Evolutionary conservation across 176 grass and related monocot genomes (phyloP).

Genomic region (Juncus effusus): DNA sequence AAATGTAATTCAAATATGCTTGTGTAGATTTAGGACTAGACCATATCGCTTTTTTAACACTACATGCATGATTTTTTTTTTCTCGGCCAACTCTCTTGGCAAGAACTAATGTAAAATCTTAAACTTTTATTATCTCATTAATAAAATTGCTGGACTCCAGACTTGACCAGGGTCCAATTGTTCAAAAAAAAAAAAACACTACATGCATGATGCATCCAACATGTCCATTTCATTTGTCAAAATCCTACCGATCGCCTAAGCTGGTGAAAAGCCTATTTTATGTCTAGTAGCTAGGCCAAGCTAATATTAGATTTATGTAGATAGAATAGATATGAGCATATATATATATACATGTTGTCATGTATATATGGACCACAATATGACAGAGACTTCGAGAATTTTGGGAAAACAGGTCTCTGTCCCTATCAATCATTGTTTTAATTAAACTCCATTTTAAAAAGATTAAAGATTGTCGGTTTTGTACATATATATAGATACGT

Average conservation of each 20-base stretch:
- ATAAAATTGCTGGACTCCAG: too few species aligned
- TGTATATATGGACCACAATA: background rate
- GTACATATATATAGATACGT: too few species aligned
- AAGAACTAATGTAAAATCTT: too few species aligned
- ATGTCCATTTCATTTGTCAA: conserved; percentile 14
- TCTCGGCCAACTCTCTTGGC: too few species aligned
- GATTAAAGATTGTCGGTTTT: conserved; percentile 9
- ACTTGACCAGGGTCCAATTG: too few species aligned
- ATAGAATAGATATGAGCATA: background rate
- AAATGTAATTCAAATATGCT: too few species aligned
- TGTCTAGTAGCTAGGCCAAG: background rate
- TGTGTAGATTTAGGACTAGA: too few species aligned
- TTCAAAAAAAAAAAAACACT: too few species aligned
- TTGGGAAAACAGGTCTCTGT: conserved; percentile 11
- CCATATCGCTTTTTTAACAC: too few species aligned
- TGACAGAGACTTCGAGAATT: background rate
- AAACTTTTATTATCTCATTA: too few species aligned
- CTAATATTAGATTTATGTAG: conserved; percentile 7
- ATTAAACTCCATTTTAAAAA: background rate
- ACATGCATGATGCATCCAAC: conserved; percentile 3
- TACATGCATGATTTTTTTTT: background rate
- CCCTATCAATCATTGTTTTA: conserved; percentile 6
- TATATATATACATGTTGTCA: too few species aligned
- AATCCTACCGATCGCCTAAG: background rate
- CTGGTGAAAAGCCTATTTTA: background rate